Conservation (phyloP, 225 moss, liverwort and hornwort genomes). For the Bryoerythrophyllum caledonicum region DNA sequence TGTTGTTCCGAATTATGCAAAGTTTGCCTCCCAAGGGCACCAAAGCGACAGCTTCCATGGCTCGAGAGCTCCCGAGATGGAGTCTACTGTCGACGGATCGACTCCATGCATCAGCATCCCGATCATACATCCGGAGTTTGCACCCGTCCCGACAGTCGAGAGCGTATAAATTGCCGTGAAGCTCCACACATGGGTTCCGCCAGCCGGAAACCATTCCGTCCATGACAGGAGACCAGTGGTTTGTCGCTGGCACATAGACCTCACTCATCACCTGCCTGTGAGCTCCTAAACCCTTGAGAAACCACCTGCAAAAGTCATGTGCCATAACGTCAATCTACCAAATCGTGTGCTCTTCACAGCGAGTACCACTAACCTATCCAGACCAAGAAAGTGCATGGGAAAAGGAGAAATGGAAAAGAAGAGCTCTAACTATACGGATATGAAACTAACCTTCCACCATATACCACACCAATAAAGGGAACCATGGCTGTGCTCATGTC, state of each 20-base stretch:
- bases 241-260: conserved; percentile 90
- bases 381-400: background rate
- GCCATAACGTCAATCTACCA: conserved; percentile 20
- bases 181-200: conserved; percentile 92
- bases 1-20: conserved; percentile 95
- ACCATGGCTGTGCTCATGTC: conserved; percentile 99
- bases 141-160: conserved; percentile 98
- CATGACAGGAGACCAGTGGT: conserved; percentile 95
- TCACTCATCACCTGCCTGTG: conserved; percentile 96
- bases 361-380: background rate
- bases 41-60: conserved; percentile 95
- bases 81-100: conserved; percentile 89
- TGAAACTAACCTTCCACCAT: conserved; percentile 75
- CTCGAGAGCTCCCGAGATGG: conserved; percentile 93
- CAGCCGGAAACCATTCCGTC: conserved; percentile 94
- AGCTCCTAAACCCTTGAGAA: conserved; percentile 83
- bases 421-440: background rate
- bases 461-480: conserved; percentile 97
- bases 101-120: conserved; percentile 80
- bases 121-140: conserved; percentile 87
- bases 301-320: conserved; percentile 63
- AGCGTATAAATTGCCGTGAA: conserved; percentile 89
- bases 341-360: background rate
- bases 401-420: background rate
- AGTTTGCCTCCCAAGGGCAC: conserved; percentile 96